Conservation (phyloP, 2,329 filamentous ascomycete genomes). For the Fusarium sp. region DNA sequence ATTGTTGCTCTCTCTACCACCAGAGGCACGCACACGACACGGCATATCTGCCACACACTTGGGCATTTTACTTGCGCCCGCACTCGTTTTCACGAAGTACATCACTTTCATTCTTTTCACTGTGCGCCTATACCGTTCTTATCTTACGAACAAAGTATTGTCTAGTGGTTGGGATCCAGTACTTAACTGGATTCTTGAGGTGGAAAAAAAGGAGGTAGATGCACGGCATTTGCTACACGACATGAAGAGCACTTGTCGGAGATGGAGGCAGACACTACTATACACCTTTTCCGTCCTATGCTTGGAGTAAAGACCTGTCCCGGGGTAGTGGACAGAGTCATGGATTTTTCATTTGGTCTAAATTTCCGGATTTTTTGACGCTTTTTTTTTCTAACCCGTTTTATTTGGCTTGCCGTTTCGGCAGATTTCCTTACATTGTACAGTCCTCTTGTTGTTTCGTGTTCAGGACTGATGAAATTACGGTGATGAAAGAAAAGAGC, state of each 20-base stretch:
- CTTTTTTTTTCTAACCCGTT: slow-evolving; percentile 6
- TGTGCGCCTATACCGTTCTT: slow-evolving; percentile 28
- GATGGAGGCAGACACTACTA: slow-evolving; percentile 27
- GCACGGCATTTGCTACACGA: slow-evolving; percentile 42
- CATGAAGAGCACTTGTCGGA: slow-evolving; percentile 42
- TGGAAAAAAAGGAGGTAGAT: slow-evolving; percentile 33
- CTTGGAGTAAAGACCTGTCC: slow-evolving; percentile 37
- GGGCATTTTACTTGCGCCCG: slow-evolving; percentile 36
- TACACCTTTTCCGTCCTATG: slow-evolving; percentile 33
- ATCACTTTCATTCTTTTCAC: slow-evolving; percentile 35
- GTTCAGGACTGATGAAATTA: slow-evolving; percentile 45
- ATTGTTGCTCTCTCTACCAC: slow-evolving; percentile 15
- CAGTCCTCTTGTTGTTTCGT: slow-evolving; percentile 36
- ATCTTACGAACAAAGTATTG: slow-evolving; percentile 42
- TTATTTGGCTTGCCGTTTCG: slow-evolving; percentile 22
- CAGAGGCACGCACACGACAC: slow-evolving; percentile 16
- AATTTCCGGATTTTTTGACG: slow-evolving; percentile 6
- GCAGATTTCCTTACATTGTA: slow-evolving; percentile 34
- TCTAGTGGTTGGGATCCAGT: slow-evolving; percentile 40
- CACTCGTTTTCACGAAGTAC: slow-evolving; percentile 30
- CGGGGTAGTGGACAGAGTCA: slow-evolving; percentile 16
- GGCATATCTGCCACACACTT: slow-evolving; percentile 29
- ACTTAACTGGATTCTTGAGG: slow-evolving; percentile 14
- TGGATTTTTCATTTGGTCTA: slow-evolving; percentile 22
- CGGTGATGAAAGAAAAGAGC: slow-evolving; percentile 40